Percentiles rank a stretch among this genome's conserved stretches.
Evolutionary conservation across 2,329 filamentous ascomycete genomes (phyloP).

Genomic region (Penicillium aurantiogriseum): DNA sequence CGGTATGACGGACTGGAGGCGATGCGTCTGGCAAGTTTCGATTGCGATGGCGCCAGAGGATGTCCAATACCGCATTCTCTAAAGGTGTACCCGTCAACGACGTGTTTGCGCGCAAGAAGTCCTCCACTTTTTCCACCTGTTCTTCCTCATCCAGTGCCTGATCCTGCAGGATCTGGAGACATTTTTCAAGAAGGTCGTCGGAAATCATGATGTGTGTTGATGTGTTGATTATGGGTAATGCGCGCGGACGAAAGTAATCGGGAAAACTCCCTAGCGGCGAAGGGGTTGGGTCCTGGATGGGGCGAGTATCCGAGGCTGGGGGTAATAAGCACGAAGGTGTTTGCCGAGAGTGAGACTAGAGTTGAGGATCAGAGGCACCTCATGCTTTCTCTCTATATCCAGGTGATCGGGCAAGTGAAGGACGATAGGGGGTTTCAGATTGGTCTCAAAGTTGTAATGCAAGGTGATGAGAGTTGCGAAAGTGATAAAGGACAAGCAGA

Average conservation of each 20-base stretch:
- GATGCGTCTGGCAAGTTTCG: constrained; percentile 59
- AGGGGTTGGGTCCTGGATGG: background rate
- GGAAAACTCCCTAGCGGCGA: constrained; percentile 8
- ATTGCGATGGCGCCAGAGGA: constrained; percentile 66
- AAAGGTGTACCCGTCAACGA: constrained; percentile 71
- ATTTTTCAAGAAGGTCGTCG: constrained; percentile 89
- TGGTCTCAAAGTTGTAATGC: background rate
- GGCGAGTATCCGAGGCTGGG: too few species aligned
- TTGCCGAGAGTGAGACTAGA: too few species aligned
- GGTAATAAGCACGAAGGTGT: too few species aligned
- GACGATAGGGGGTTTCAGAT: too few species aligned
- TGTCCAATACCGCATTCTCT: constrained; percentile 87
- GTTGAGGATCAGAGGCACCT: too few species aligned
- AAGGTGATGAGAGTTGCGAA: constrained; percentile 1
- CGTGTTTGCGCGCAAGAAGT: constrained; percentile 76
- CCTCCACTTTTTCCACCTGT: constrained; percentile 87
- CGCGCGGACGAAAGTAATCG: constrained; percentile 8
- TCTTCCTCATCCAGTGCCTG: constrained; percentile 84
- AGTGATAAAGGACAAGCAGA: constrained; percentile 20
- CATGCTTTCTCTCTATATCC: too few species aligned
- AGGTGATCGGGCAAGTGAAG: too few species aligned
- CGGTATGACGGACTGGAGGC: constrained; percentile 81
- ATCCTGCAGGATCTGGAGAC: constrained; percentile 83
- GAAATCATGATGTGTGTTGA: constrained; percentile 68
- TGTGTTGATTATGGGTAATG: constrained; percentile 1